Conservation (phyloP, 805 yeast genomes). For the Jamesozyma spencerorum region DNA sequence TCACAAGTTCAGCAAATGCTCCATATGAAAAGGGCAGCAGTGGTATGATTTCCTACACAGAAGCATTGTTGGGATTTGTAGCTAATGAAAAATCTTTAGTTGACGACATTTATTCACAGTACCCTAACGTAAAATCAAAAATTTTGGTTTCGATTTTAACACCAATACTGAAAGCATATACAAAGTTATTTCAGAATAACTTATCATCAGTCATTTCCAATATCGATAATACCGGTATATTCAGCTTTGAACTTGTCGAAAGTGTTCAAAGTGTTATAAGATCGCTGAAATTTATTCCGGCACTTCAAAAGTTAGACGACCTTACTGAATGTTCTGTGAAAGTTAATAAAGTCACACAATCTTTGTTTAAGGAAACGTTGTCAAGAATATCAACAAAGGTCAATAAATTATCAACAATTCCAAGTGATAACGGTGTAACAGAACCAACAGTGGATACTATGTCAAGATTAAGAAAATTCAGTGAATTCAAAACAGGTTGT, state of each 20-base stretch:
- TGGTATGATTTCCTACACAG: constrained; percentile 47
- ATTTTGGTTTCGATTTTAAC: constrained; percentile 30
- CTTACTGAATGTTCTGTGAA: constrained; percentile 22
- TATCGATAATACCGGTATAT: constrained; percentile 40
- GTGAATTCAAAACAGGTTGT: constrained; percentile 49
- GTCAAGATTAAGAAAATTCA: constrained; percentile 54
- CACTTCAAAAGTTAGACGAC: constrained; percentile 12
- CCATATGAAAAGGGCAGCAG: constrained; percentile 56
- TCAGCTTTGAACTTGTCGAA: constrained; percentile 53
- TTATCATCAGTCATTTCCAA: constrained; percentile 34
- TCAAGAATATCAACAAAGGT: constrained; percentile 46
- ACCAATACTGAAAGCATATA: constrained; percentile 32
- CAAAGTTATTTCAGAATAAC: constrained; percentile 33
- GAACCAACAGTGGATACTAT: constrained; percentile 66
- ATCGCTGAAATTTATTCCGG: constrained; percentile 25
- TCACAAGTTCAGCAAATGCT: constrained; percentile 31
- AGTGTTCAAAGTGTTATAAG: constrained; percentile 31
- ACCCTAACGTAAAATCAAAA: constrained; percentile 21
- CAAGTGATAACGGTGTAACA: constrained; percentile 62
- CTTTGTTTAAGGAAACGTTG: constrained; percentile 49
- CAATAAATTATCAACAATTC: constrained; percentile 37
- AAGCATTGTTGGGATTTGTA: constrained; percentile 41
- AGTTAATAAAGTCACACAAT: constrained; percentile 26
- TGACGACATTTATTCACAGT: constrained; percentile 34
- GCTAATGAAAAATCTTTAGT: constrained; percentile 43